Conservation (phyloP, 2,329 filamentous ascomycete genomes). For the Gyromitra esculenta region DNA sequence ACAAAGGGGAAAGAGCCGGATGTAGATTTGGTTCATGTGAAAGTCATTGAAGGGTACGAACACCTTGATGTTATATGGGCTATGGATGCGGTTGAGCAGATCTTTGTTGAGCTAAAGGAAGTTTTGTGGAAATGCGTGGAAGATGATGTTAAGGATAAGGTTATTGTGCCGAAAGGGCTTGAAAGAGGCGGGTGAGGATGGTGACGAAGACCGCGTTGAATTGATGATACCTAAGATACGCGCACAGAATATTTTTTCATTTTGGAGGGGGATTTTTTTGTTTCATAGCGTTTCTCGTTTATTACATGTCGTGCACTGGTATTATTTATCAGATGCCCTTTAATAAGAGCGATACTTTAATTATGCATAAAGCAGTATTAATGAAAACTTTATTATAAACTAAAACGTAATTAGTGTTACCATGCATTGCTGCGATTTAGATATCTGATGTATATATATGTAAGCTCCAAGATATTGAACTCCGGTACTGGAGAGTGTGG, state of each 20-base stretch:
- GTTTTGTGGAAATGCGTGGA: constrained; percentile 82
- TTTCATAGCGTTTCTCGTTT: background rate
- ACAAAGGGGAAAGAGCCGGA: constrained; percentile 80
- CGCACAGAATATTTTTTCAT: background rate
- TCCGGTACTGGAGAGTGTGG: no score
- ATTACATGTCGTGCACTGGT: background rate
- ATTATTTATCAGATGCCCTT: background rate
- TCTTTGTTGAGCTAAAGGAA: constrained; percentile 81
- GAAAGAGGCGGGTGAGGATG: constrained; percentile 24
- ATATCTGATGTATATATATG: no score
- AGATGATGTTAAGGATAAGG: constrained; percentile 65
- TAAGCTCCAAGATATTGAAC: no score
- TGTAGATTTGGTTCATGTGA: constrained; percentile 81
- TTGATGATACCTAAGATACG: background rate
- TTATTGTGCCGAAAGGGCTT: constrained; percentile 63
- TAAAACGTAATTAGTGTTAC: background rate
- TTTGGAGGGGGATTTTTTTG: background rate
- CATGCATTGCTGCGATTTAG: no score
- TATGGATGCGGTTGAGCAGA: constrained; percentile 83
- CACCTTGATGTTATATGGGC: constrained; percentile 96
- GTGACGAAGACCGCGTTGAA: constrained; percentile 14
- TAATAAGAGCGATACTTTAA: background rate
- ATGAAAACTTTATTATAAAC: background rate
- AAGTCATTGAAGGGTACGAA: constrained; percentile 86
- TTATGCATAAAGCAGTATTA: background rate